Percentiles rank a stretch among this genome's conserved stretches.
phyloP scores from a whole-genome alignment of 2,329 filamentous ascomycete genomes.

The Akanthomyces dipterigenus region DNA sequence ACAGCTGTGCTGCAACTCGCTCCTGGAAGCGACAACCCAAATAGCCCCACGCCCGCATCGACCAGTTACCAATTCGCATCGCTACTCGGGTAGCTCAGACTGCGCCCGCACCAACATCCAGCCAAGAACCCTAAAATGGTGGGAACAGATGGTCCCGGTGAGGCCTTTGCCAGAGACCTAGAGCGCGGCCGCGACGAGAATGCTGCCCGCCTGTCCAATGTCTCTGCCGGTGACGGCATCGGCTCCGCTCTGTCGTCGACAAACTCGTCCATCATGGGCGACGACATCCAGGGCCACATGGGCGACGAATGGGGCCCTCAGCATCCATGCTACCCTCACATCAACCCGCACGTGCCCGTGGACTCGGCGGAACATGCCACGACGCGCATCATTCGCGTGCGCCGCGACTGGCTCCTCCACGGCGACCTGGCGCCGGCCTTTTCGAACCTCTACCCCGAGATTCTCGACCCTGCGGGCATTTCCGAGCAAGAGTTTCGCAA shows the following conservation, averaged over 20 bases:
- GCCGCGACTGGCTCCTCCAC: conserved; percentile 81
- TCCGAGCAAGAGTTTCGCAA: conserved; percentile 80
- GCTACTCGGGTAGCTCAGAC: neutral
- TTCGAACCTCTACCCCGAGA: conserved; percentile 92
- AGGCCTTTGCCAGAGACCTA: conserved; percentile 43
- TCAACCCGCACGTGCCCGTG: conserved; percentile 82
- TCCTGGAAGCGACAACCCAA: neutral
- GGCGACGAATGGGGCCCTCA: conserved; percentile 85
- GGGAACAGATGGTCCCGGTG: conserved; percentile 18
- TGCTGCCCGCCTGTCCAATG: conserved; percentile 39
- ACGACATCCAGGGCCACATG: conserved; percentile 57
- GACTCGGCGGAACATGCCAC: conserved; percentile 65
- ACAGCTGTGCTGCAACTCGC: neutral
- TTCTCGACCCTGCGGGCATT: conserved; percentile 76
- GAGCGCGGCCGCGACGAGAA: conserved; percentile 46
- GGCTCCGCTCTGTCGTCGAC: conserved; percentile 50
- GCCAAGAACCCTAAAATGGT: neutral
- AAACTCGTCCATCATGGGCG: conserved; percentile 56
- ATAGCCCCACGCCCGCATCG: neutral
- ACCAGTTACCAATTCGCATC: neutral
- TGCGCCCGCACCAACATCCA: neutral
- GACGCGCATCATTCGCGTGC: conserved; percentile 87
- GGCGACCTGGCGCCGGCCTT: conserved; percentile 91
- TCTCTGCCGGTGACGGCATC: conserved; percentile 44
- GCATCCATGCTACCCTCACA: conserved; percentile 90